Conservation (phyloP, 441 rosid genomes). For the Corymbia calophylla region DNA sequence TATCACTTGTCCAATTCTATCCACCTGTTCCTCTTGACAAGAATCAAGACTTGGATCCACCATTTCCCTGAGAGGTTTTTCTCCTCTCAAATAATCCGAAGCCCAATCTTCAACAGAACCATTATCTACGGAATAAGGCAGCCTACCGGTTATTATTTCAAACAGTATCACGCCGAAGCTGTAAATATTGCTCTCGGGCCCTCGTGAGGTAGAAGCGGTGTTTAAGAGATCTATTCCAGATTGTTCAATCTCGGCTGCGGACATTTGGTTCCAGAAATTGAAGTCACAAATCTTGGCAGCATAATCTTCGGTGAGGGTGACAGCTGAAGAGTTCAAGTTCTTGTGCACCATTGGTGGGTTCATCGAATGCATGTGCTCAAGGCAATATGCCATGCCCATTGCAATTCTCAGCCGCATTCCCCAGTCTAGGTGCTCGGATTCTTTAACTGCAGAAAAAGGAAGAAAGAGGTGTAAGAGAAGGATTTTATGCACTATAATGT, state of each 20-base stretch:
- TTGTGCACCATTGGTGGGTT: slow-evolving; percentile 42
- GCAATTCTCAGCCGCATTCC: slow-evolving; percentile 52
- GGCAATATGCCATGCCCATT: slow-evolving; percentile 59
- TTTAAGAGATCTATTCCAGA: slow-evolving; percentile 24
- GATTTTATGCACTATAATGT: background rate
- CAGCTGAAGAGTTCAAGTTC: slow-evolving; percentile 40
- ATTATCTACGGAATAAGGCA: slow-evolving; percentile 25
- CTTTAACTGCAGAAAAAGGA: slow-evolving; percentile 35
- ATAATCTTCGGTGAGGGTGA: slow-evolving; percentile 55
- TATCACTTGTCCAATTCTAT: slow-evolving; percentile 29
- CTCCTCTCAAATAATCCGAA: slow-evolving; percentile 34
- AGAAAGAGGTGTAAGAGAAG: background rate
- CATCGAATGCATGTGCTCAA: slow-evolving; percentile 54
- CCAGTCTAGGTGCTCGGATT: slow-evolving; percentile 72
- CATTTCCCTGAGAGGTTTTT: slow-evolving; percentile 23
- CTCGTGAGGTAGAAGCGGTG: background rate
- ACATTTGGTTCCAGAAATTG: slow-evolving; percentile 34
- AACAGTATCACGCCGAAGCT: slow-evolving; percentile 45
- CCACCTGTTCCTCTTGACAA: slow-evolving; percentile 33
- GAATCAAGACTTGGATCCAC: slow-evolving; percentile 43
- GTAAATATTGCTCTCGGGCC: slow-evolving; percentile 33
- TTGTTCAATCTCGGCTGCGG: slow-evolving; percentile 27
- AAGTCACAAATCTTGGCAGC: slow-evolving; percentile 58
- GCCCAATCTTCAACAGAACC: slow-evolving; percentile 39
- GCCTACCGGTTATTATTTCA: slow-evolving; percentile 51